Evolutionary conservation across 2,329 filamentous ascomycete genomes (phyloP).

Genomic region (Colletotrichum australisinense): DNA sequence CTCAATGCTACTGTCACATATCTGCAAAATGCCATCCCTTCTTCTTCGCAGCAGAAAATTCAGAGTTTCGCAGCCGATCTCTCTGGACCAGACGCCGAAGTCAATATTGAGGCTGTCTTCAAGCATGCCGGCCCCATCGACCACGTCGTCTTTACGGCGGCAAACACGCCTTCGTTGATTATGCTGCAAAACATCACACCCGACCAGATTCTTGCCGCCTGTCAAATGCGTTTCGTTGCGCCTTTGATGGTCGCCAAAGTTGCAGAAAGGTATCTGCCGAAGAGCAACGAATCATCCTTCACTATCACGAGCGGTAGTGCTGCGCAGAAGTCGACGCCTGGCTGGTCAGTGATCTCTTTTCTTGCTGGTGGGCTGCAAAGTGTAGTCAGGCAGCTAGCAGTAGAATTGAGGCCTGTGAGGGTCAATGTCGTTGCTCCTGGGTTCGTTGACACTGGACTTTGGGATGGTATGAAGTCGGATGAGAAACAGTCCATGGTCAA

Average conservation of each 20-base stretch:
- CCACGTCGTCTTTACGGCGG: constrained; percentile 69
- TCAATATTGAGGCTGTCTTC: constrained; percentile 56
- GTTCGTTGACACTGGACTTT: constrained; percentile 41
- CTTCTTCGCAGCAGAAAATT: constrained; percentile 16
- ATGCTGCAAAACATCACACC: constrained; percentile 53
- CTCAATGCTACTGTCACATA: constrained; percentile 57
- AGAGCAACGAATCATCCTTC: constrained; percentile 57
- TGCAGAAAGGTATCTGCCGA: constrained; percentile 54
- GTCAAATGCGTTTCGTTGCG: constrained; percentile 62
- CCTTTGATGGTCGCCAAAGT: constrained; percentile 65
- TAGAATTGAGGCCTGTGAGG: constrained; percentile 43
- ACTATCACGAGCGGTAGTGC: constrained; percentile 67
- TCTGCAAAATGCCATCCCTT: constrained; percentile 42
- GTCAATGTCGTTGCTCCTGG: constrained; percentile 45
- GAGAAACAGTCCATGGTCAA: constrained; percentile 6
- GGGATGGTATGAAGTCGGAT: constrained; percentile 33
- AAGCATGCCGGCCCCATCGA: constrained; percentile 29
- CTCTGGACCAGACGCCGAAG: constrained; percentile 1
- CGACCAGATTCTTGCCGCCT: constrained; percentile 44
- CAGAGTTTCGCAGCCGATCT: constrained; percentile 44
- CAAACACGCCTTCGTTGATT: constrained; percentile 49
- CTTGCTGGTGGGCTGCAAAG: constrained; percentile 39
- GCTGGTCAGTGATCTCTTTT: constrained; percentile 56
- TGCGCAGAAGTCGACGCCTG: constrained; percentile 60
- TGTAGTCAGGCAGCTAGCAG: constrained; percentile 43